Evolutionary conservation across 1,284 basidiomycete species (phyloP), one percentile per base, ranked within the genome.

Genomic region (Cutaneotrichosporon sp.): DNA sequence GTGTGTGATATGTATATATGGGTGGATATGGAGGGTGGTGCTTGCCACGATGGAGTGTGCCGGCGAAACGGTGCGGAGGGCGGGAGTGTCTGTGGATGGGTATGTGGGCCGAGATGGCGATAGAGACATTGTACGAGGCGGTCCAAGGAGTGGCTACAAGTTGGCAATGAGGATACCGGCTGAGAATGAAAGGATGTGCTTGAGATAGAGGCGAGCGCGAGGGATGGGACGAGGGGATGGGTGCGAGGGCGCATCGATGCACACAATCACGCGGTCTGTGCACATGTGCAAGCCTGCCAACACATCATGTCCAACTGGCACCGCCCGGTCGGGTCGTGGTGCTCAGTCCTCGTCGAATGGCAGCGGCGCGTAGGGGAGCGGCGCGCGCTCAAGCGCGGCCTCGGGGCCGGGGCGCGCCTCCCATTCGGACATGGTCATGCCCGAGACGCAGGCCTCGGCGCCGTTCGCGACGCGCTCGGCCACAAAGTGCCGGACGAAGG

Each of bases 301-400:
- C 34, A 36, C 13, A n/a, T 5, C 42, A 43, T 43, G 42, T 20
- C 42, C 34, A 36, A 7, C 13, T 36, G 16, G n/a, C 38, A 13
- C 18, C 38, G 18, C 34, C 34, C 5, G 34, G 11, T 16, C 16
- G 16, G 5, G 34, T 42, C 18, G 18, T 18, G 38, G 38, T 18
- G 38, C 38, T 42, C 38, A 46, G 22, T 46, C 45, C 45, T 46
- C 45, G 22, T 46, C 22, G 45, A 46, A 46, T 11, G 45, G 45
- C 22, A 5, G 7, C 22, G 45, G 22, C 13, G 45, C 45, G 45
- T 24, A 46, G 8, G 45, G 45, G 10, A 46, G 45, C 11, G 22
- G 8, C 10, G 22, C 45, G 4, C 45, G 20, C 22, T 46, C 45
- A 11, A 46, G 22, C 22, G 45, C 45, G 10, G 45, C 45, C 45